Conservation (phyloP, 306 rosid genomes). For the Castanea sativa region DNA sequence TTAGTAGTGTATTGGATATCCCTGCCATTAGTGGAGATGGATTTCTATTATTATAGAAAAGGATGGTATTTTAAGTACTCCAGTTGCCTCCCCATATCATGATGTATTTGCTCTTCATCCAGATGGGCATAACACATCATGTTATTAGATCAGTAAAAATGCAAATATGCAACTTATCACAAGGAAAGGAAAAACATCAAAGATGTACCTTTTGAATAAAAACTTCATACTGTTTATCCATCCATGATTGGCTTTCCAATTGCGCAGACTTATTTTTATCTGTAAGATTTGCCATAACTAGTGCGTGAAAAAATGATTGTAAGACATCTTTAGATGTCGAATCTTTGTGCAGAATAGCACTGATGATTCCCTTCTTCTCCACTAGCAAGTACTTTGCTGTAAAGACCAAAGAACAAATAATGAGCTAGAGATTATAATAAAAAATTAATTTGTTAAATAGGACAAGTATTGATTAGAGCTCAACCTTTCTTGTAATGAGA, state of each 20-base stretch:
- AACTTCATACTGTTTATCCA: conserved; percentile 60
- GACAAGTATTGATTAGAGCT: conserved; percentile 3
- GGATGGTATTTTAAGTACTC: background rate
- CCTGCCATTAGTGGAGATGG: conserved; percentile 4
- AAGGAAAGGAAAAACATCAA: conserved; percentile 19
- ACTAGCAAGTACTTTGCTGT: conserved; percentile 85
- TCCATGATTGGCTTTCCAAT: conserved; percentile 73
- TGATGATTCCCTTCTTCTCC: conserved; percentile 59
- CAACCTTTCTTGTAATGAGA: conserved; percentile 66
- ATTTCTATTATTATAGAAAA: background rate
- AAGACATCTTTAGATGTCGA: conserved; percentile 63
- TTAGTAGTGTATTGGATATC: conserved; percentile 4
- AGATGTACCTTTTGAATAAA: conserved; percentile 66
- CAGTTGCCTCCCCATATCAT: conserved; percentile 8
- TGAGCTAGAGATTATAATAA: conserved; percentile 9
- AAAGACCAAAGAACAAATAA: conserved; percentile 19
- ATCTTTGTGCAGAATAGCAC: conserved; percentile 70
- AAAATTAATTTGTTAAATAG: conserved; percentile 11
- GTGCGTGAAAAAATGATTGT: conserved; percentile 76
- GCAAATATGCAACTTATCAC: conserved; percentile 1
- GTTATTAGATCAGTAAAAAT: background rate
- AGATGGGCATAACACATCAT: background rate
- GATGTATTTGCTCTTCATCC: background rate
- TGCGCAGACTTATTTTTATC: conserved; percentile 52
- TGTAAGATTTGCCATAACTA: conserved; percentile 43